A percentile compares a stretch with the other conserved stretches of the same genome.
Conservation (phyloP, 805 yeast species). For the Teunomyces gatunensis region DNA sequence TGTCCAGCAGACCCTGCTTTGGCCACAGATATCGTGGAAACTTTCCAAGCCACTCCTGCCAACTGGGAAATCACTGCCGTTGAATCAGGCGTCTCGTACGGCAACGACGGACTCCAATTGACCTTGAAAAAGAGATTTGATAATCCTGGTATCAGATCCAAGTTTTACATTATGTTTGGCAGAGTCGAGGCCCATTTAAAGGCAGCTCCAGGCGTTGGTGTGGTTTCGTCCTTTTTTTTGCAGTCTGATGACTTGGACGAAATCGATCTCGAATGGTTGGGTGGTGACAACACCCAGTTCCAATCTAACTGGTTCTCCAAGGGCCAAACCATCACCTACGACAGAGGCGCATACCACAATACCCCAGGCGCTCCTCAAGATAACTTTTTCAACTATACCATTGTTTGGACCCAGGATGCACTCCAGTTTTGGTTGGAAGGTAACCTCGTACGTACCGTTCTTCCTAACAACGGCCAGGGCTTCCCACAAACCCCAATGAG, state of each 20-base stretch:
- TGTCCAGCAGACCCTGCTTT: slow-evolving; percentile 54
- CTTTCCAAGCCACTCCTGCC: slow-evolving; percentile 48
- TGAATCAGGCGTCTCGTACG: slow-evolving; percentile 35
- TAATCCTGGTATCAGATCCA: slow-evolving; percentile 74
- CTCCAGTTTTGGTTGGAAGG: slow-evolving; percentile 78
- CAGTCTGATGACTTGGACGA: slow-evolving; percentile 87
- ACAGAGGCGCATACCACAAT: slow-evolving; percentile 71
- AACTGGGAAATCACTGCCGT: slow-evolving; percentile 42
- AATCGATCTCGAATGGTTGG: slow-evolving; percentile 85
- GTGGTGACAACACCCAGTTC: slow-evolving; percentile 70
- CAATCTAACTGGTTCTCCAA: slow-evolving; percentile 81
- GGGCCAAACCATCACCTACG: slow-evolving; percentile 74
- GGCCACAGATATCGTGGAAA: slow-evolving; percentile 50
- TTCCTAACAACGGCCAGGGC: slow-evolving; percentile 54
- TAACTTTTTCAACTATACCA: slow-evolving; percentile 69
- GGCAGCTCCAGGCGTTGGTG: slow-evolving; percentile 76
- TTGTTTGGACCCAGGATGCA: slow-evolving; percentile 75
- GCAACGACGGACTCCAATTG: slow-evolving; percentile 55
- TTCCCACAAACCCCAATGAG: slow-evolving; percentile 93
- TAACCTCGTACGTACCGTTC: slow-evolving; percentile 58
- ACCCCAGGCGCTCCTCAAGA: slow-evolving; percentile 54
- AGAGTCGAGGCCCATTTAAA: slow-evolving; percentile 67
- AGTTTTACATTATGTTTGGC: slow-evolving; percentile 88
- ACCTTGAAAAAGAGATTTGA: slow-evolving; percentile 63
- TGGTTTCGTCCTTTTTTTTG: slow-evolving; percentile 76